Evolutionary conservation across 106 monocot species (phyloP).

Genomic region (Posidonia australis): DNA sequence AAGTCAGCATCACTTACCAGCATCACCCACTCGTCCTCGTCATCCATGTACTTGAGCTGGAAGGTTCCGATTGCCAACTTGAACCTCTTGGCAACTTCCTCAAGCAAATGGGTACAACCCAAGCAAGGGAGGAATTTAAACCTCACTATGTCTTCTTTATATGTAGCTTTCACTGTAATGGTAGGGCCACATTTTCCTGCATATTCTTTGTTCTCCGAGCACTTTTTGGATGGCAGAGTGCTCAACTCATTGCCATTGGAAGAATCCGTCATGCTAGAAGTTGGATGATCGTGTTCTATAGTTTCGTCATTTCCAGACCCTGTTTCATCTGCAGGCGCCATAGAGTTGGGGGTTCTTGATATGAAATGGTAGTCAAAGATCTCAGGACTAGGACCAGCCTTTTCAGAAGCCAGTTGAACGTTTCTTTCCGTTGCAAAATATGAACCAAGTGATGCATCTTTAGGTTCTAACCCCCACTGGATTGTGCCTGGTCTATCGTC

Average conservation of each 20-base stretch:
- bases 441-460: conserved; percentile 1
- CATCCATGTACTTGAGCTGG: conserved; percentile 83
- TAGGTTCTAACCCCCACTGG: conserved; percentile 4
- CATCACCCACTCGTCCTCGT: conserved; percentile 88
- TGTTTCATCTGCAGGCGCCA: conserved; percentile 14
- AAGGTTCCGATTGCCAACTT: conserved; percentile 42
- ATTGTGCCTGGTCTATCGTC: not conserved
- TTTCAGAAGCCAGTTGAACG: not conserved
- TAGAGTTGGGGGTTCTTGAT: conserved; percentile 10
- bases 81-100: conserved; percentile 62
- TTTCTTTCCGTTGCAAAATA: conserved; percentile 1
- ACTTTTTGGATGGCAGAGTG: conserved; percentile 31
- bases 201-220: conserved; percentile 7
- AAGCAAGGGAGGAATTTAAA: conserved; percentile 52
- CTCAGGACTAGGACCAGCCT: not conserved
- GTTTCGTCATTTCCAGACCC: conserved; percentile 7
- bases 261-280: conserved; percentile 60
- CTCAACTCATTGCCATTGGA: conserved; percentile 72
- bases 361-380: conserved; percentile 3
- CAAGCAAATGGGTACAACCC: conserved; percentile 39
- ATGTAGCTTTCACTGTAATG: conserved; percentile 67
- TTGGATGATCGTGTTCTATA: conserved; percentile 30
- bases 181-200: not conserved
- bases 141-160: conserved; percentile 66
- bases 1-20: conserved; percentile 50